Percentiles rank a stretch among this genome's conserved stretches.
Evolutionary conservation across 768 basidiomycete genomes (phyloP).

Genomic region (Saitozyma podzolica): DNA sequence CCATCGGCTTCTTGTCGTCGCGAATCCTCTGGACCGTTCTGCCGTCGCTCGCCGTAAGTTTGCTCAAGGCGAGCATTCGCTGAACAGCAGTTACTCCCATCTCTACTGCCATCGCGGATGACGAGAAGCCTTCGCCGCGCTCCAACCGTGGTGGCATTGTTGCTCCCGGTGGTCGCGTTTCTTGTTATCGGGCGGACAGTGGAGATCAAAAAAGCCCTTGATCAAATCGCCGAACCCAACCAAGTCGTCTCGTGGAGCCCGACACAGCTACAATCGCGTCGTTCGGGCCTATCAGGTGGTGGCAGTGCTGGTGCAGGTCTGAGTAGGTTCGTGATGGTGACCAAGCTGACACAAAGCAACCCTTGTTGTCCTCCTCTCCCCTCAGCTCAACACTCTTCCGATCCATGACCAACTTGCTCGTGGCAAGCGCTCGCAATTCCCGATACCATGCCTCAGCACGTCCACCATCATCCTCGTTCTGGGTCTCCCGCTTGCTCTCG

Average conservation of each 20-base stretch:
- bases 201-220: slow-evolving; percentile 43
- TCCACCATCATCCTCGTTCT: slow-evolving; percentile 36
- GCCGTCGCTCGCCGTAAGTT: slow-evolving; percentile 31
- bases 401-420: slow-evolving; percentile 40
- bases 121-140: slow-evolving; percentile 26
- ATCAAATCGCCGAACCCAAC: background rate
- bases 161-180: slow-evolving; percentile 46
- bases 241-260: background rate
- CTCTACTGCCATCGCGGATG: slow-evolving; percentile 35
- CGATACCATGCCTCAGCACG: slow-evolving; percentile 39
- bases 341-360: slow-evolving; percentile 29
- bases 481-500: slow-evolving; percentile 45
- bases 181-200: slow-evolving; percentile 49
- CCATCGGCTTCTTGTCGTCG: slow-evolving; percentile 30
- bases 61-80: background rate
- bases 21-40: slow-evolving; percentile 41
- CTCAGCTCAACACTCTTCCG: slow-evolving; percentile 48
- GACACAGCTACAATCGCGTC: background rate
- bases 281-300: slow-evolving; percentile 24
- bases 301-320: slow-evolving; percentile 46
- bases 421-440: slow-evolving; percentile 43
- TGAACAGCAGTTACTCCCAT: slow-evolving; percentile 36
- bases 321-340: slow-evolving; percentile 26
- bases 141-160: slow-evolving; percentile 31
- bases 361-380: slow-evolving; percentile 45